These are phyloP conservation scores for Ochetophila trinervis DNA, from an alignment of 306 rosid species.

Conservation along the genomic window DNA sequence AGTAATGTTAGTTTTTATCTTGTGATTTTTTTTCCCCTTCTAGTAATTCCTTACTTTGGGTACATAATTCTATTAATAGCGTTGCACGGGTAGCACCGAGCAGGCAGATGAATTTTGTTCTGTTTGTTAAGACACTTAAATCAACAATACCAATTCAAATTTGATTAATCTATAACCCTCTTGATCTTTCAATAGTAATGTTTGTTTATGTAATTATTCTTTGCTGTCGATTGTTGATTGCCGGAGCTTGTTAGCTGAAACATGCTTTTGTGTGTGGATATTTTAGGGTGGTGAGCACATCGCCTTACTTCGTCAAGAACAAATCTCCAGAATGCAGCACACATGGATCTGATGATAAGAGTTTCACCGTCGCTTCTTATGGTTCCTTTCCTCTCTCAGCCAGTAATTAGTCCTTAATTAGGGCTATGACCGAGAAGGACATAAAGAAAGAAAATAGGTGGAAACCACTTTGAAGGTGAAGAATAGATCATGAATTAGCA, in stretches of 20 bases:
- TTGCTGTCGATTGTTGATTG: neutral
- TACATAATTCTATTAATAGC: no score
- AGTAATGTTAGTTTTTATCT: no score
- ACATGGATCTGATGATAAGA: slow-evolving; percentile 39
- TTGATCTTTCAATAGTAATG: neutral
- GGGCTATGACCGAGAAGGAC: neutral
- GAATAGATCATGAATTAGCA: neutral
- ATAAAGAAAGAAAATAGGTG: slow-evolving; percentile 7
- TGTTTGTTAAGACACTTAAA: no score
- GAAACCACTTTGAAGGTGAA: slow-evolving; percentile 1
- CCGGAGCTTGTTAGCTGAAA: slow-evolving; percentile 16
- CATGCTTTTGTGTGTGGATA: slow-evolving; percentile 11
- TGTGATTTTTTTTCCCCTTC: no score
- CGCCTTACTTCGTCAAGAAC: slow-evolving; percentile 53
- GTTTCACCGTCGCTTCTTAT: slow-evolving; percentile 40
- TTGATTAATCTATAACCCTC: neutral
- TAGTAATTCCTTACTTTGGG: no score
- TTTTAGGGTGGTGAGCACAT: slow-evolving; percentile 47
- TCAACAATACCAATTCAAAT: no score
- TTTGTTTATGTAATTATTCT: neutral
- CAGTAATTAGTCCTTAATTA: slow-evolving; percentile 28
- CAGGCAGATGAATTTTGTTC: no score
- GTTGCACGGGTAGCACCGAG: no score
- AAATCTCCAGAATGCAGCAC: slow-evolving; percentile 52
- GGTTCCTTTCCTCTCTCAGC: slow-evolving; percentile 42